Conservation (phyloP, 176 grass and related monocot species). For the Rhynchospora pubera region DNA sequence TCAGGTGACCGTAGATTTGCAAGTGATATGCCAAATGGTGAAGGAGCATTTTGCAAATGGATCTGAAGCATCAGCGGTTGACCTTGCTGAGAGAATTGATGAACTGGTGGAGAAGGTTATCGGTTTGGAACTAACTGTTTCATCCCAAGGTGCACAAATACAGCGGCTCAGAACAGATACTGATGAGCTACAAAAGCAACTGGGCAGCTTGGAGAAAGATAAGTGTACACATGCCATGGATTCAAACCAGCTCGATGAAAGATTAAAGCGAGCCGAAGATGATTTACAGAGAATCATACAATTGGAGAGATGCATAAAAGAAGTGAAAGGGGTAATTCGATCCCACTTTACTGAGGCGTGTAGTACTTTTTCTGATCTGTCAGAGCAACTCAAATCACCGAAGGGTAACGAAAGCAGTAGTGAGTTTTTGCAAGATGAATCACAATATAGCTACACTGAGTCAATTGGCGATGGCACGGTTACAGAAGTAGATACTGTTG, state of each 20-base stretch:
- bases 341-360: conserved; percentile 56
- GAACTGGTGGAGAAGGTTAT: conserved; percentile 80
- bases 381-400: conserved; percentile 50
- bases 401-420: conserved; percentile 9
- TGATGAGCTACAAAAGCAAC: conserved; percentile 37
- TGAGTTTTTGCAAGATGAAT: background rate
- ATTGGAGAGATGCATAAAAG: conserved; percentile 55
- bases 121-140: conserved; percentile 76
- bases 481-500: background rate
- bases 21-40: conserved; percentile 51
- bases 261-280: conserved; percentile 55
- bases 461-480: background rate
- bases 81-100: conserved; percentile 71
- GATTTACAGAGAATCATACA: conserved; percentile 43
- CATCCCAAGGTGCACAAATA: conserved; percentile 66
- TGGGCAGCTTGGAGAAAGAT: conserved; percentile 56
- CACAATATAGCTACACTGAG: background rate
- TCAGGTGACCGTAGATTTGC: conserved; percentile 40
- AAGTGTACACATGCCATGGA: conserved; percentile 17
- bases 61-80: conserved; percentile 45
- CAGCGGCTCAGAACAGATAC: conserved; percentile 63
- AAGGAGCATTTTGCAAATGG: conserved; percentile 66
- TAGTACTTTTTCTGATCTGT: conserved; percentile 41
- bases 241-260: conserved; percentile 36
- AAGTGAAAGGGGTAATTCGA: conserved; percentile 44